Conservation (phyloP, 495 filamentous ascomycete species). For the Hypoxylon lenormandii region DNA sequence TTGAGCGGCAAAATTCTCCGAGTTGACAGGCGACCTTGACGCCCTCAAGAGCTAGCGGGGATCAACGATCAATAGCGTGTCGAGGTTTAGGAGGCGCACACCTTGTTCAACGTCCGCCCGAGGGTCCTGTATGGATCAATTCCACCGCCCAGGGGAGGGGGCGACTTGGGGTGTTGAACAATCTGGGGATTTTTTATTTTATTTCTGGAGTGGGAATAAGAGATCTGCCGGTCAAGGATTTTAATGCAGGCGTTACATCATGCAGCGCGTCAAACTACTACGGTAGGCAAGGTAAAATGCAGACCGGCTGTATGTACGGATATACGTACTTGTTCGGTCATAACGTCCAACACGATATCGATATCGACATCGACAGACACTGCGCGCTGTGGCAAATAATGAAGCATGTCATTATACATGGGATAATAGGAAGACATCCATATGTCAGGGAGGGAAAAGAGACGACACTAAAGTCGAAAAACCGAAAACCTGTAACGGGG, state of each 20-base stretch:
- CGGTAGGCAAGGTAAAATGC: too few relatives aligned
- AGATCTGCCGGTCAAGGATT: constrained; percentile 56
- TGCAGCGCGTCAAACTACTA: constrained; percentile 28
- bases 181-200: constrained; percentile 47
- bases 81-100: constrained; percentile 36
- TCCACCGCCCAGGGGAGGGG: constrained; percentile 33
- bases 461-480: too few relatives aligned
- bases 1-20: constrained; percentile 50
- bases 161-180: constrained; percentile 23
- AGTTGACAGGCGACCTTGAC: constrained; percentile 40
- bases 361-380: neutral
- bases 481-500: too few relatives aligned
- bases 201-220: constrained; percentile 32
- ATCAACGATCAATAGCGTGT: constrained; percentile 41
- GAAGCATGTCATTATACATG: too few relatives aligned
- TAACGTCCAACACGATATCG: neutral
- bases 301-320: constrained; percentile 5
- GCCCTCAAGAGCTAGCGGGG: constrained; percentile 43
- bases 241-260: constrained; percentile 50
- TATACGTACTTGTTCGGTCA: constrained; percentile 2
- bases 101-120: constrained; percentile 35
- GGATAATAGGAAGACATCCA: too few relatives aligned
- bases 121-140: constrained; percentile 41
- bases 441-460: too few relatives aligned
- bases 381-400: too few relatives aligned